phyloP scores from a whole-genome alignment of 768 basidiomycete genomes.

The Pleurotus eryngii region DNA sequence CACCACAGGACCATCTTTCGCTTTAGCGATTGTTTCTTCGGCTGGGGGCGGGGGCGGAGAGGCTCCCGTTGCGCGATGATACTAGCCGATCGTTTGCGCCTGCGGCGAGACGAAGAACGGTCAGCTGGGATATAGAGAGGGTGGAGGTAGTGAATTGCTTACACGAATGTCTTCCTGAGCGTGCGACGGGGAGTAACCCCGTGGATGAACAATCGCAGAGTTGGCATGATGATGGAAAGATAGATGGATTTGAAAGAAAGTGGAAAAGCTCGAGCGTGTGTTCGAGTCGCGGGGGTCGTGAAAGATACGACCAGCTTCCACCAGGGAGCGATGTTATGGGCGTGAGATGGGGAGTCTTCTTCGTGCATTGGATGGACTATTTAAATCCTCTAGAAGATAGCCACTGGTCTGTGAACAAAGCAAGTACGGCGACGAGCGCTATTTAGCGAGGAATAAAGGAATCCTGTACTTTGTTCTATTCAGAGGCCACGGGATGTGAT shows the following conservation, averaged over 20 bases:
- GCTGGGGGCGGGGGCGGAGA: neutral
- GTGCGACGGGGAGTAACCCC: neutral
- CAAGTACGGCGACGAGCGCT: too few species aligned
- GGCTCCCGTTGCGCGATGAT: neutral
- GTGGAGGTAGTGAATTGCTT: neutral
- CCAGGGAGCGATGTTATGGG: neutral
- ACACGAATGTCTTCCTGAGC: neutral
- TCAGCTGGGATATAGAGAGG: neutral
- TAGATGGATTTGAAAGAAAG: neutral
- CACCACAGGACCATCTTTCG: constrained; percentile 26
- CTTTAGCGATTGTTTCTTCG: constrained; percentile 14
- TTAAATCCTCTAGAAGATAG: neutral
- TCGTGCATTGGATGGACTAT: neutral
- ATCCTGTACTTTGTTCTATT: too few species aligned
- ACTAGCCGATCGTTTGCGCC: constrained; percentile 4
- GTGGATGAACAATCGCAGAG: neutral
- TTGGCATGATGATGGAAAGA: neutral
- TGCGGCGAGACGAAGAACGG: constrained; percentile 4
- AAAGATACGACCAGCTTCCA: neutral
- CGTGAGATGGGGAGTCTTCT: neutral
- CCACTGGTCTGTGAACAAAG: too few species aligned
- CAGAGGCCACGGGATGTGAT: too few species aligned
- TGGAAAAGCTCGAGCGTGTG: neutral
- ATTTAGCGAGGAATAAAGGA: too few species aligned
- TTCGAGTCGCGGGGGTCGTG: neutral